Evolutionary conservation across 257 asterid species (phyloP), one percentile per base, ranked within the genome.

Genomic region (Ilex aquifolium): DNA sequence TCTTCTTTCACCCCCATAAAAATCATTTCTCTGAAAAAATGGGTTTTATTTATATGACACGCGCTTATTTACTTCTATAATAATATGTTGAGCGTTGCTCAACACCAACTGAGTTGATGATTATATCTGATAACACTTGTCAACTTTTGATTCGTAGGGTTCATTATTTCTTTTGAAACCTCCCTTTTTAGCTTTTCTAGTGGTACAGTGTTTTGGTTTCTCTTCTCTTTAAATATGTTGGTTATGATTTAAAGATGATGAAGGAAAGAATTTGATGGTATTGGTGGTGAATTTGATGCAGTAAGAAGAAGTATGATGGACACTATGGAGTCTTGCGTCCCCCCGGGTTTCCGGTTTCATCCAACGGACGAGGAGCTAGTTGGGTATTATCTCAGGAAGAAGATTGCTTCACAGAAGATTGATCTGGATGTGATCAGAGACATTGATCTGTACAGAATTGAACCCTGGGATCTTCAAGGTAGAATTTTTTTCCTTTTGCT

Each of bases 381-480:
- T 0, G 91, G 95, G 0, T 86, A 86, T 67, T 86, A 86, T 64
- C 79, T 86, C 0, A 75, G 86, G 77, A 86, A 86, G 78, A 86
- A 86, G 50, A 77, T 86, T 4, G 91, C 86, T 3, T 83, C 95
- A 2, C 88, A 86, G 69, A 86, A 81, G 79, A 83, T 86, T 12
- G 88, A 83, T 79, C 95, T 86, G 58, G 88, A 86, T 67, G 88
- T 83, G 56, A 86, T 86, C 4, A 81, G 79, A 66, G 91, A 83
- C 56, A 83, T 86, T 62, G 95, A 86, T 83, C 85, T 86, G 10
- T 86, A 86, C 62, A 77, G 88, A 59, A 83, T 86, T 56, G 95
- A 86, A 56, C 95, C 95, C 8, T 86, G 95, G 95, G 95, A 86
- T 77, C 91, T 86, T 58, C 82, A 72, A 83, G 95, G 95, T 86